phyloP scores from a whole-genome alignment of 1,284 basidiomycete genomes.

The Tilletia walkeri region DNA sequence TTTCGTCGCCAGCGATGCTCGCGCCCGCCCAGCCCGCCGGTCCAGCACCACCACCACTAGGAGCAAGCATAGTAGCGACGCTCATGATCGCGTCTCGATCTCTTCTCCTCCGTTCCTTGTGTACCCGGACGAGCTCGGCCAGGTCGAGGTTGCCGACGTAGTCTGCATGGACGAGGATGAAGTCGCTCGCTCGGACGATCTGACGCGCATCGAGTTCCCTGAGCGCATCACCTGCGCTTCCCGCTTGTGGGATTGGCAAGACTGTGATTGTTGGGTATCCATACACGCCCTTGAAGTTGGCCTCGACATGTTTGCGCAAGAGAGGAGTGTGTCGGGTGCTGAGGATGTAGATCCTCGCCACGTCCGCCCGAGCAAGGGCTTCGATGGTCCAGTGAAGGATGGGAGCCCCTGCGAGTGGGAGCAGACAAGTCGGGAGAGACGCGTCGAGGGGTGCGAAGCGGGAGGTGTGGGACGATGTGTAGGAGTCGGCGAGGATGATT shows the following conservation, averaged over 20 bases:
- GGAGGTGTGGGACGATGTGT: constrained; percentile 91
- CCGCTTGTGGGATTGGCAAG: constrained; percentile 81
- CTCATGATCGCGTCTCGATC: constrained; percentile 97
- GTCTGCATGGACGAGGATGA: constrained; percentile 75
- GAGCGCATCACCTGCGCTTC: constrained; percentile 90
- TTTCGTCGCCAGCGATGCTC: not conserved
- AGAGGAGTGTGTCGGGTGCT: constrained; percentile 21
- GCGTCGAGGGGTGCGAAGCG: constrained; percentile 81
- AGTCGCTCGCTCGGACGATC: constrained; percentile 77
- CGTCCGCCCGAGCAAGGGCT: constrained; percentile 82
- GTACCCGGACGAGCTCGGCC: constrained; percentile 79
- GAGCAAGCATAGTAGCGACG: constrained; percentile 34
- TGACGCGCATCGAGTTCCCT: constrained; percentile 86
- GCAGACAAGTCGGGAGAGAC: constrained; percentile 63
- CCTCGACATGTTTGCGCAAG: constrained; percentile 67
- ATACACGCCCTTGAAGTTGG: constrained; percentile 74
- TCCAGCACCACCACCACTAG: constrained; percentile 30
- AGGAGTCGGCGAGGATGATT: constrained; percentile 89
- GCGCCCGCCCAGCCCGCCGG: not conserved
- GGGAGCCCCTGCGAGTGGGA: constrained; percentile 90
- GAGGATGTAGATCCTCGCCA: constrained; percentile 92
- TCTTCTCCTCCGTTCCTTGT: constrained; percentile 79
- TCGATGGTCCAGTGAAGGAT: constrained; percentile 95
- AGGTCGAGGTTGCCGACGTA: constrained; percentile 90
- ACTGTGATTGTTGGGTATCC: constrained; percentile 65